Evolutionary conservation across 345 rosid species (phyloP).

Genomic region (Brassica cretica): DNA sequence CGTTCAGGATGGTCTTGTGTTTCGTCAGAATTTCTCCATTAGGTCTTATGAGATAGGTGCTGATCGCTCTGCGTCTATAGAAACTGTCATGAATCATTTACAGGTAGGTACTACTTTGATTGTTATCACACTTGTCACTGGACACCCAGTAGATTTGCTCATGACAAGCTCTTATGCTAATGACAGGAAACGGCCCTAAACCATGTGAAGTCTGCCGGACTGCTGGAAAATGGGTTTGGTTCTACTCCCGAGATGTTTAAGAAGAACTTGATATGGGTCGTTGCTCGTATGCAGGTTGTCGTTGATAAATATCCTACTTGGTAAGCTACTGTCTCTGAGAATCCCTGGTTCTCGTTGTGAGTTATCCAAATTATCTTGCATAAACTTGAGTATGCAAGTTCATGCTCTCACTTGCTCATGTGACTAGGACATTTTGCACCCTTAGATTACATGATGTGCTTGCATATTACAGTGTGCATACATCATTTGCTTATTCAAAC

Average conservation of each 20-base stretch:
- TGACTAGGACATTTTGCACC: neutral
- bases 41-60: slow-evolving; percentile 99
- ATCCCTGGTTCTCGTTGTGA: neutral
- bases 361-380: neutral
- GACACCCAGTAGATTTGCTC: neutral
- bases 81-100: slow-evolving; percentile 93
- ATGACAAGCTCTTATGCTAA: neutral
- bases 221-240: slow-evolving; percentile 94
- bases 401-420: neutral
- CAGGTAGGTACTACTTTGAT: slow-evolving; percentile 55
- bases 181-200: slow-evolving; percentile 94
- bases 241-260: slow-evolving; percentile 96
- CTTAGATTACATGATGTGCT: neutral
- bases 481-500: neutral
- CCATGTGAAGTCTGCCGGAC: slow-evolving; percentile 82
- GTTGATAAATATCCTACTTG: slow-evolving; percentile 93
- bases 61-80: slow-evolving; percentile 95
- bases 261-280: slow-evolving; percentile 95
- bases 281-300: slow-evolving; percentile 83
- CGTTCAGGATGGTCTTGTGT: slow-evolving; percentile 87
- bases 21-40: slow-evolving; percentile 84
- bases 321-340: slow-evolving; percentile 47
- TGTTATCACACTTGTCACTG: slow-evolving; percentile 2
- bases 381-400: neutral
- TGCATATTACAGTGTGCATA: slow-evolving; percentile 8